Evolutionary conservation across 2,329 filamentous ascomycete genomes (phyloP).

Genomic region (Penicillium sp.): DNA sequence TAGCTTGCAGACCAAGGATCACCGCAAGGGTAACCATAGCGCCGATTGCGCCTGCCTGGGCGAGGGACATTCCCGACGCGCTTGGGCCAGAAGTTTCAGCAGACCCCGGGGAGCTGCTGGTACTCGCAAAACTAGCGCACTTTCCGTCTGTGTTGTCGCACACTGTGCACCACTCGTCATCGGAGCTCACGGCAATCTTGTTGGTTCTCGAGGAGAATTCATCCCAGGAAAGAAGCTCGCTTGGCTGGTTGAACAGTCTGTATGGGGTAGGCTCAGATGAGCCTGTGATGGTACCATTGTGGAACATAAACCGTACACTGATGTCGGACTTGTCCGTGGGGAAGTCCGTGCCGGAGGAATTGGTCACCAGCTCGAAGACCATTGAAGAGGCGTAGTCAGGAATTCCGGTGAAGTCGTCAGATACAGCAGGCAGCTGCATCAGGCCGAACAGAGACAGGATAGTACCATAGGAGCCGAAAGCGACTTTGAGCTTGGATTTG

Average conservation of each 20-base stretch:
- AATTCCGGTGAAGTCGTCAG: slow-evolving; percentile 66
- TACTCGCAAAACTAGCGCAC: slow-evolving; percentile 51
- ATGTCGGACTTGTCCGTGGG: slow-evolving; percentile 48
- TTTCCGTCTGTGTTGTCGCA: slow-evolving; percentile 69
- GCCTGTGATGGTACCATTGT: slow-evolving; percentile 56
- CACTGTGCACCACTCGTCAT: slow-evolving; percentile 65
- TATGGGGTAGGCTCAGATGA: slow-evolving; percentile 50
- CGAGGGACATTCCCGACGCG: slow-evolving; percentile 55
- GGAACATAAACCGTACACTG: slow-evolving; percentile 59
- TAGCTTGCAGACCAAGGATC: slow-evolving; percentile 54
- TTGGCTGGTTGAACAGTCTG: slow-evolving; percentile 57
- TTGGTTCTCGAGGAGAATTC: slow-evolving; percentile 63
- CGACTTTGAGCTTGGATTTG: slow-evolving; percentile 47
- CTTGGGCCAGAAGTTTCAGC: slow-evolving; percentile 13
- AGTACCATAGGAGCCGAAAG: slow-evolving; percentile 60
- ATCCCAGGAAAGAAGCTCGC: slow-evolving; percentile 60
- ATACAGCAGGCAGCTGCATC: slow-evolving; percentile 49
- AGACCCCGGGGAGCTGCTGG: slow-evolving; percentile 28
- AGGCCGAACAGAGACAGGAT: slow-evolving; percentile 62
- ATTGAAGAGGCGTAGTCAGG: slow-evolving; percentile 82
- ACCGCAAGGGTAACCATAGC: slow-evolving; percentile 65
- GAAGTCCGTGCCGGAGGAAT: slow-evolving; percentile 41
- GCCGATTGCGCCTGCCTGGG: slow-evolving; percentile 77
- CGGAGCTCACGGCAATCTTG: slow-evolving; percentile 63
- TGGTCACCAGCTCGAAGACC: slow-evolving; percentile 68